Conservation (phyloP, 192 early-diverging fungal species). For the Coemansia sp. region DNA sequence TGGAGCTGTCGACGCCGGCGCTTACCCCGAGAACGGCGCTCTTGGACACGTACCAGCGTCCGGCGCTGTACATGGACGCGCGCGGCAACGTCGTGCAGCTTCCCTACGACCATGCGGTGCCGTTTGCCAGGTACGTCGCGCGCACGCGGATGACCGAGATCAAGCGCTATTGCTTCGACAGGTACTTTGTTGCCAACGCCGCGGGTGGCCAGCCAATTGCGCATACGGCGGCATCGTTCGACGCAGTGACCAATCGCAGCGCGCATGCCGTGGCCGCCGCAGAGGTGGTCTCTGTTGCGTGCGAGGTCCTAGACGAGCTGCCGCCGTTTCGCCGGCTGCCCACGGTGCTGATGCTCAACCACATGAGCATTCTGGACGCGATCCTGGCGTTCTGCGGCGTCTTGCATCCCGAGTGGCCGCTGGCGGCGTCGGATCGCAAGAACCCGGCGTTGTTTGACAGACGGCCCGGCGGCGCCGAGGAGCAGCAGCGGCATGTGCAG, state of each 20-base stretch:
- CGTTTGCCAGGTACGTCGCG: slow-evolving; percentile 85
- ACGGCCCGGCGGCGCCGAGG: slow-evolving; percentile 5
- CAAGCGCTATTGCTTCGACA: slow-evolving; percentile 84
- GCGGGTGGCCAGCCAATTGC: slow-evolving; percentile 82
- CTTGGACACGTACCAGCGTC: slow-evolving; percentile 61
- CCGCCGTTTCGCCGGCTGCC: slow-evolving; percentile 62
- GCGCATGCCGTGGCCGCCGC: slow-evolving; percentile 76
- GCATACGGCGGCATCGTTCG: slow-evolving; percentile 84
- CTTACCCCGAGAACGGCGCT: slow-evolving; percentile 70
- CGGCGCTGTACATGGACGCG: slow-evolving; percentile 78
- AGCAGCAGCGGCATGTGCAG: slow-evolving; percentile 18
- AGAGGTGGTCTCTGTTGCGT: slow-evolving; percentile 81
- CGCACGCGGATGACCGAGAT: slow-evolving; percentile 66
- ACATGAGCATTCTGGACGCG: slow-evolving; percentile 66
- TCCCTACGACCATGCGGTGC: slow-evolving; percentile 86
- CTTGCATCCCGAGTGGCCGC: slow-evolving; percentile 50
- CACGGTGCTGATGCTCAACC: slow-evolving; percentile 69
- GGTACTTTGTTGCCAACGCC: slow-evolving; percentile 74
- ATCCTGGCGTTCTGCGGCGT: slow-evolving; percentile 73
- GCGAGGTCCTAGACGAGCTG: slow-evolving; percentile 66
- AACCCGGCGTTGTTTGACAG: background rate
- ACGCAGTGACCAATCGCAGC: slow-evolving; percentile 70
- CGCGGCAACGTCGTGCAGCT: slow-evolving; percentile 79
- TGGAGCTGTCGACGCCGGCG: slow-evolving; percentile 77
- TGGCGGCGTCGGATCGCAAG: slow-evolving; percentile 8